These are phyloP conservation scores for Camelina neglecta DNA, from an alignment of 345 rosid species.

Conservation along the genomic window DNA sequence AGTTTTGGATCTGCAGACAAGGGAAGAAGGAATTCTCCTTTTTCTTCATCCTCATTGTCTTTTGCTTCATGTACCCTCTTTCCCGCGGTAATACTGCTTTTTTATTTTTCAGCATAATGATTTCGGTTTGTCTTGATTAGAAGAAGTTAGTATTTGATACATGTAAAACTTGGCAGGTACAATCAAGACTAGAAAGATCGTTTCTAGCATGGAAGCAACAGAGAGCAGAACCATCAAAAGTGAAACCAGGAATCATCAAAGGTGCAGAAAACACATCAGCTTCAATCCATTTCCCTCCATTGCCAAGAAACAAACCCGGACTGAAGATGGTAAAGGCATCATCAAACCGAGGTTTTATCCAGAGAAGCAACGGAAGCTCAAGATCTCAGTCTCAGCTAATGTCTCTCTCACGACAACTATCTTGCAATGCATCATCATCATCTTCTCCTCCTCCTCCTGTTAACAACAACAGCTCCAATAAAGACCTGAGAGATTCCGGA, in stretches of 20 bases:
- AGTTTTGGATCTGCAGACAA: slow-evolving; percentile 83
- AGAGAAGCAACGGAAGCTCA: slow-evolving; percentile 43
- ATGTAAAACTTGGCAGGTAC: slow-evolving; percentile 55
- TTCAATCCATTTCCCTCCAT: slow-evolving; percentile 52
- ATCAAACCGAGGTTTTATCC: slow-evolving; percentile 23
- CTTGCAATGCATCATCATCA: slow-evolving; percentile 29
- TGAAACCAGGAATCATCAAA: slow-evolving; percentile 32
- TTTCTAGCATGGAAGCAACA: slow-evolving; percentile 59
- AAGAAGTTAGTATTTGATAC: neutral
- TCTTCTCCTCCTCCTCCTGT: slow-evolving; percentile 21
- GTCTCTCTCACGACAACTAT: slow-evolving; percentile 51
- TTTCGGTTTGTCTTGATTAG: neutral
- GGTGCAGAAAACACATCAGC: slow-evolving; percentile 26
- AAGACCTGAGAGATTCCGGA: slow-evolving; percentile 36
- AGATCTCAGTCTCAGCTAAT: slow-evolving; percentile 55
- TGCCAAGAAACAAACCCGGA: slow-evolving; percentile 38
- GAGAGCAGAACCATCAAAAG: slow-evolving; percentile 43
- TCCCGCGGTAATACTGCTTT: slow-evolving; percentile 61
- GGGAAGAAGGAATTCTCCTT: slow-evolving; percentile 58
- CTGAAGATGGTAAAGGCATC: slow-evolving; percentile 49
- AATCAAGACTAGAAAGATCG: slow-evolving; percentile 56
- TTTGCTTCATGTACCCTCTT: slow-evolving; percentile 71
- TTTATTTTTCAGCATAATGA: neutral
- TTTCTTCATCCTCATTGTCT: slow-evolving; percentile 72
- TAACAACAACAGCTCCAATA: slow-evolving; percentile 17